A percentile compares a stretch with the other conserved stretches of the same genome.
phyloP scores from a whole-genome alignment of 2,329 filamentous ascomycete species.

The Passalora sequoiae region DNA sequence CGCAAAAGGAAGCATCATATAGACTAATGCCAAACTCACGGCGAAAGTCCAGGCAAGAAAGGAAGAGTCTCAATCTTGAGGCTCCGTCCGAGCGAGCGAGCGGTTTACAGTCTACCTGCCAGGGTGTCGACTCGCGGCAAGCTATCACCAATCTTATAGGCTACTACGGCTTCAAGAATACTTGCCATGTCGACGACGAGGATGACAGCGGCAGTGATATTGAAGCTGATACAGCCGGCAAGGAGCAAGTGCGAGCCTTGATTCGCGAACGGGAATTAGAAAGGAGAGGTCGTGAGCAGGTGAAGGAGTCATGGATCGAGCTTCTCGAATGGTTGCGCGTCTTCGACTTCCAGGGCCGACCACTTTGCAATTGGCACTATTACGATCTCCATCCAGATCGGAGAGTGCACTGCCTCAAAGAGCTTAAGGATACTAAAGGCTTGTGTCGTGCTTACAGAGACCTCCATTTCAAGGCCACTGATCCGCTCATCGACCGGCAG shows the following conservation, averaged over 20 bases:
- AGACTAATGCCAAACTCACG: too few species aligned
- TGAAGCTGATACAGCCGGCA: too few species aligned
- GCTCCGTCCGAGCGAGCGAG: too few species aligned
- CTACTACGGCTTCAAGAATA: not conserved
- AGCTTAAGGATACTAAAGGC: not conserved
- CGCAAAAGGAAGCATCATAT: too few species aligned
- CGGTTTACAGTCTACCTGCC: too few species aligned
- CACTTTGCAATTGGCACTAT: not conserved
- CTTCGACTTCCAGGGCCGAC: slow-evolving; percentile 1
- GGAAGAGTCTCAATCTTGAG: too few species aligned
- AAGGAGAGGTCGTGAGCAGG: not conserved
- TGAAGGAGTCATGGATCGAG: slow-evolving; percentile 2
- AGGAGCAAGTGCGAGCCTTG: too few species aligned
- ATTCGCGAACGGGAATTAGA: too few species aligned
- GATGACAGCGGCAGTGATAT: not conserved
- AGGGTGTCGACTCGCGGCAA: not conserved
- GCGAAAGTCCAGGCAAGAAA: too few species aligned
- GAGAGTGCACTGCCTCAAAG: not conserved
- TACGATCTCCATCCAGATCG: not conserved
- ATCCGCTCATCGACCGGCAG: not conserved
- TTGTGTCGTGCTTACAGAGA: not conserved
- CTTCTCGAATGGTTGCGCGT: not conserved
- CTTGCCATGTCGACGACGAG: not conserved
- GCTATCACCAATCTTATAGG: slow-evolving; percentile 1
- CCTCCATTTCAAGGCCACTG: not conserved